Evolutionary conservation across 306 rosid species (phyloP), one percentile per base, ranked within the genome.

Genomic region (Cucurbita moschata): DNA sequence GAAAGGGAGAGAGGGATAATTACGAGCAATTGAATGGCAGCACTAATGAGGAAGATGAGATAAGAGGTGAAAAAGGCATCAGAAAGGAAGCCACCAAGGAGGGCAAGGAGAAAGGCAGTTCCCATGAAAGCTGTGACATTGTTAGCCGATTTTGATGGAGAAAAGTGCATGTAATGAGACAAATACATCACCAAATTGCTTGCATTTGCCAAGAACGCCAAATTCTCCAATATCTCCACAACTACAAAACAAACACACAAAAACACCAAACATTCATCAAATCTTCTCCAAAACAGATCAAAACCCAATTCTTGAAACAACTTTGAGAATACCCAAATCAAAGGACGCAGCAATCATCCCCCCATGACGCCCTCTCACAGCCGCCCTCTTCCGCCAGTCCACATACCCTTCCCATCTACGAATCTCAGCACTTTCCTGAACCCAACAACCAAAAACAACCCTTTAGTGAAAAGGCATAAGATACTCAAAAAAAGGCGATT

Each of bases 91-190:
- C 97, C 99, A 40, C 99, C 99, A 3, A 95, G 92, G 8, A 95
- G 99, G 49, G 97, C 91, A 12, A 95, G 97, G 49, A 95, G 96
- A 73, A 95, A 95, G 21, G 99, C 85, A 0, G 99, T 95, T 64
- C 96, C 99, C 97, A 95, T 95, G 95, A 95, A 95, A 81, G 83
- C 79, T 21, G 99, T 95, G 76, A 95, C 99, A 82, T 84, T 79
- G 84, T 89, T 95, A 0, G 99, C 96, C 1, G 97, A 86, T 77
- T 86, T 84, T 2, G 92, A 79, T 8, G 97, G 99, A 9, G 96
- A 84, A 73, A 95, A 87, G 75, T 95, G 87, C 99, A 95, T 91
- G 77, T 81, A 83, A 8, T 83, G 11, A 0, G 68, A 59, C 30
- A 95, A 67, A 67, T 95, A 95, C 55, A 81, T 15, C 23, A 95